A percentile compares a stretch with the other conserved stretches of the same genome.
Evolutionary conservation across 768 basidiomycete genomes (phyloP).

Genomic region (Rhodotorula taiwanensis): DNA sequence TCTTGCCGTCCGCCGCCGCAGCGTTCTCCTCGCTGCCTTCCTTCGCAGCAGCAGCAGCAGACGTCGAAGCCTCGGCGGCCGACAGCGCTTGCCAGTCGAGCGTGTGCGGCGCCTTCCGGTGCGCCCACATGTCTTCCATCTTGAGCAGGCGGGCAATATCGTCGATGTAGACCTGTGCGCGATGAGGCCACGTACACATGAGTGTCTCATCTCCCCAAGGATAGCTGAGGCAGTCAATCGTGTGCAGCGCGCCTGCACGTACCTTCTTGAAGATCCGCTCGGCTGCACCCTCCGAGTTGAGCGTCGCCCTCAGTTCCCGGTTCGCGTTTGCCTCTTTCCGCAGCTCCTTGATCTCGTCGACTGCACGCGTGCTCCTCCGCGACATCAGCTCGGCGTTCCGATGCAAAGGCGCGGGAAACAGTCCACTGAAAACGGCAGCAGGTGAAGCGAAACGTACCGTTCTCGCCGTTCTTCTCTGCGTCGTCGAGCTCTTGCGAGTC

Average conservation of each 20-base stretch:
- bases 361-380: slow-evolving; percentile 48
- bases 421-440: not conserved
- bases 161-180: slow-evolving; percentile 66
- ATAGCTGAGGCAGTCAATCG: too few species aligned
- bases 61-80: slow-evolving; percentile 47
- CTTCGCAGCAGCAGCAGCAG: slow-evolving; percentile 49
- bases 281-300: slow-evolving; percentile 56
- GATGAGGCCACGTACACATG: too few species aligned
- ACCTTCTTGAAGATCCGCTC: slow-evolving; percentile 80
- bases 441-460: slow-evolving; percentile 55
- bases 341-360: slow-evolving; percentile 79
- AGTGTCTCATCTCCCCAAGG: too few species aligned
- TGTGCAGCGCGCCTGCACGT: too few species aligned
- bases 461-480: slow-evolving; percentile 87
- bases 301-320: slow-evolving; percentile 63
- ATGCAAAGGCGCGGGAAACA: not conserved
- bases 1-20: not conserved
- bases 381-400: not conserved
- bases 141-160: slow-evolving; percentile 82
- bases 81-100: slow-evolving; percentile 73
- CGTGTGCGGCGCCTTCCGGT: slow-evolving; percentile 74
- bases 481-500: slow-evolving; percentile 76
- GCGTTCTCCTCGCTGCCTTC: slow-evolving; percentile 45
- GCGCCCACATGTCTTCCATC: slow-evolving; percentile 97
- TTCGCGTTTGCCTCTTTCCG: slow-evolving; percentile 86